phyloP scores from a whole-genome alignment of 164 flowering plant genomes.

The Magnolia kwangsiensis region DNA sequence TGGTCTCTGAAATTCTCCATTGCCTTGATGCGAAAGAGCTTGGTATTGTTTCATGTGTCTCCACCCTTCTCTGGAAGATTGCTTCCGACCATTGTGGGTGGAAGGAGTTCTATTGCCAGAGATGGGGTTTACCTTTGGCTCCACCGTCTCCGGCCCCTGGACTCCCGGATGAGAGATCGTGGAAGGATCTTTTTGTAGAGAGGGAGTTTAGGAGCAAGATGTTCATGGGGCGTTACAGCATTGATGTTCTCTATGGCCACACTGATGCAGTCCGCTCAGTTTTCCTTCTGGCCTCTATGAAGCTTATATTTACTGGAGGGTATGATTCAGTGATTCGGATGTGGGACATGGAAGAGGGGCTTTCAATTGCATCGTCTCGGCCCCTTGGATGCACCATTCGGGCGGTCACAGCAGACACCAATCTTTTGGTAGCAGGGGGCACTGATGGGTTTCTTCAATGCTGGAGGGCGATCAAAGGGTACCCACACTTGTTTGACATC shows the following conservation, averaged over 20 bases:
- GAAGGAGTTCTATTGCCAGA: slow-evolving; percentile 81
- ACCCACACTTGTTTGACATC: slow-evolving; percentile 64
- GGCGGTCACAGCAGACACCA: slow-evolving; percentile 76
- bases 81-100: slow-evolving; percentile 79
- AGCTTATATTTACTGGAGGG: slow-evolving; percentile 75
- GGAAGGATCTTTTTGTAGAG: slow-evolving; percentile 88
- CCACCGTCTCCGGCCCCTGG: slow-evolving; percentile 22
- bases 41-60: slow-evolving; percentile 81
- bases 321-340: slow-evolving; percentile 74
- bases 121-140: slow-evolving; percentile 75
- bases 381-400: slow-evolving; percentile 83
- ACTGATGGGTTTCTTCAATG: slow-evolving; percentile 85
- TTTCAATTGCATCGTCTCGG: slow-evolving; percentile 52
- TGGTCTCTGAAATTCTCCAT: slow-evolving; percentile 71
- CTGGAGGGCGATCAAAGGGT: slow-evolving; percentile 69
- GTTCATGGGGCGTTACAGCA: slow-evolving; percentile 65
- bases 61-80: slow-evolving; percentile 48
- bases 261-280: slow-evolving; percentile 80
- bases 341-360: slow-evolving; percentile 90
- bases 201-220: slow-evolving; percentile 75
- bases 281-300: slow-evolving; percentile 60
- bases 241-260: slow-evolving; percentile 75
- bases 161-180: slow-evolving; percentile 50
- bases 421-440: slow-evolving; percentile 80
- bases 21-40: slow-evolving; percentile 81